Conservation (phyloP, 257 asterid species). For the Capsicum chinense region DNA sequence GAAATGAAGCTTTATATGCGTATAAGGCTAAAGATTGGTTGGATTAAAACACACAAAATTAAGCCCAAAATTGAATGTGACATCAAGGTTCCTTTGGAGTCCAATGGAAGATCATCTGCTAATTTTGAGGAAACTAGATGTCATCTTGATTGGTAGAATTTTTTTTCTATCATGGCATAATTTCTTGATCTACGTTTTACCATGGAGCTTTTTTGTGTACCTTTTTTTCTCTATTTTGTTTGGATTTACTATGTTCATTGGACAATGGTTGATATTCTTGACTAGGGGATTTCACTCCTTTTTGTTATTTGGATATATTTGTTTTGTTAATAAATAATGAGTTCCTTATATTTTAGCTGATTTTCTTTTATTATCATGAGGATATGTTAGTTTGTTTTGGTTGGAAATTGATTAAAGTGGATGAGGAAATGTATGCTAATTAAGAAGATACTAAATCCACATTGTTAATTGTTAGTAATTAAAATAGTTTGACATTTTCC, state of each 20-base stretch:
- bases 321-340: constrained; percentile 6
- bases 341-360: not conserved
- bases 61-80: constrained; percentile 79
- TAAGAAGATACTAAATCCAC: not conserved
- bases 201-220: not conserved
- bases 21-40: constrained; percentile 50
- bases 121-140: constrained; percentile 52
- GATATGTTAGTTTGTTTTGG: not conserved
- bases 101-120: constrained; percentile 52
- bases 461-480: not conserved
- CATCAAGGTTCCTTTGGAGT: constrained; percentile 57
- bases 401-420: not conserved
- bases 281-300: not conserved
- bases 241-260: not conserved
- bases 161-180: not conserved
- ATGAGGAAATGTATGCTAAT: not conserved
- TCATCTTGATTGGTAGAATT: constrained; percentile 65
- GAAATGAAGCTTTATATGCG: constrained; percentile 62
- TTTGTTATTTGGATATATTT: not conserved
- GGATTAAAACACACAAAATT: constrained; percentile 53
- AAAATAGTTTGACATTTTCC: not conserved
- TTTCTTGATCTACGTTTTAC: not conserved
- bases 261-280: not conserved
- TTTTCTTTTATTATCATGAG: not conserved
- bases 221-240: not conserved